phyloP scores from a whole-genome alignment of 768 basidiomycete genomes.

The Exsudoporus frostii region DNA sequence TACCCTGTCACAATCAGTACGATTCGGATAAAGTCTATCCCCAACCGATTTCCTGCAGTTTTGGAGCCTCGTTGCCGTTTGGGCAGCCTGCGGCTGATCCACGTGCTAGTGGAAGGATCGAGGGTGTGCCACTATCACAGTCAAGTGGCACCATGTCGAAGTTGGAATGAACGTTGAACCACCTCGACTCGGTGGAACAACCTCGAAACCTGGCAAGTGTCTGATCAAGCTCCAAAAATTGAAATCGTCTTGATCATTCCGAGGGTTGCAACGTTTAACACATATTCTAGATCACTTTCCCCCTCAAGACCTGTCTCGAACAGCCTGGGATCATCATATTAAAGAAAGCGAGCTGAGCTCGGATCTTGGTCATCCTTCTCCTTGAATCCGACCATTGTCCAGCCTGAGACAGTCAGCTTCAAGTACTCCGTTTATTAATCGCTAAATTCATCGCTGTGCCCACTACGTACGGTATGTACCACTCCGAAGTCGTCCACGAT shows the following conservation, averaged over 20 bases:
- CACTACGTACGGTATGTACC: constrained; percentile 12
- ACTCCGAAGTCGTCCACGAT: not conserved
- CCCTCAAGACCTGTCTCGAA: not conserved
- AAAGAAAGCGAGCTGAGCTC: not conserved
- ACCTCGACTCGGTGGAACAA: too few species aligned
- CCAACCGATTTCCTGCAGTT: not conserved
- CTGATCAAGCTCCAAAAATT: not conserved
- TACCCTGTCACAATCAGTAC: not conserved
- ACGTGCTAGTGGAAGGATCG: too few species aligned
- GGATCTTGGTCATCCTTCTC: not conserved
- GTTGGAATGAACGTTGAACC: too few species aligned
- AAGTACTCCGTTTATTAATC: not conserved
- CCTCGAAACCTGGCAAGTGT: too few species aligned
- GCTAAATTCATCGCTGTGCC: too few species aligned
- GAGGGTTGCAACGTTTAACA: not conserved
- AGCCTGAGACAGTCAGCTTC: not conserved
- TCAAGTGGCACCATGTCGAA: too few species aligned
- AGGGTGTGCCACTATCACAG: too few species aligned
- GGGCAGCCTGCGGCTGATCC: not conserved
- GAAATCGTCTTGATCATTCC: not conserved
- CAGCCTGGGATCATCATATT: not conserved
- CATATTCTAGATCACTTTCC: not conserved
- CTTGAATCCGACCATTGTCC: not conserved
- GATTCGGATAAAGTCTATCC: constrained; percentile 4
- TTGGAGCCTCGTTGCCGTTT: not conserved